Evolutionary conservation across 192 early-diverging fungal genomes (phyloP).

Genomic region (Mycoemilia scoparia): DNA sequence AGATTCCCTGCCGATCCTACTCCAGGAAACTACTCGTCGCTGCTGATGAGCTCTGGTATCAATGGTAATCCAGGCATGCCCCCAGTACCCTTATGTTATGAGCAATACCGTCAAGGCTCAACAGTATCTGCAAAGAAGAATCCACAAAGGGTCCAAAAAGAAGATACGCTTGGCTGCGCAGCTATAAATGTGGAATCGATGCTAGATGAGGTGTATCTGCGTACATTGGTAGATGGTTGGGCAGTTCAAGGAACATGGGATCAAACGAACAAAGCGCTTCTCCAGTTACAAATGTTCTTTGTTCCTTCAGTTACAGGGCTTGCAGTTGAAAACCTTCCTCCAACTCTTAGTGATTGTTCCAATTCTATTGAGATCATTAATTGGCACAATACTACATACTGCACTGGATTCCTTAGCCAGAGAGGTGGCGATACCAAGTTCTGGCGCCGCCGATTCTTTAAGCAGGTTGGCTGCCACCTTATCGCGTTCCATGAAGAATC

Average conservation of each 20-base stretch:
- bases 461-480: constrained; percentile 27
- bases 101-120: too few relatives aligned
- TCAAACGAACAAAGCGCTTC: constrained; percentile 19
- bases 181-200: constrained; percentile 28
- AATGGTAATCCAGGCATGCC: too few relatives aligned
- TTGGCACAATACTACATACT: constrained; percentile 31
- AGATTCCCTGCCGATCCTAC: too few relatives aligned
- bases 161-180: constrained; percentile 31
- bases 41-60: too few relatives aligned
- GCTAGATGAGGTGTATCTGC: constrained; percentile 26
- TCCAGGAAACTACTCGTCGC: too few relatives aligned
- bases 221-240: constrained; percentile 27
- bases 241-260: constrained; percentile 31
- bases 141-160: too few relatives aligned
- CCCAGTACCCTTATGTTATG: too few relatives aligned
- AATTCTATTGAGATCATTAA: constrained; percentile 29
- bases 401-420: constrained; percentile 31
- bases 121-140: too few relatives aligned
- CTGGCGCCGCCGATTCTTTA: constrained; percentile 33
- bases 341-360: constrained; percentile 26
- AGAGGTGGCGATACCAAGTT: constrained; percentile 30
- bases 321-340: constrained; percentile 27
- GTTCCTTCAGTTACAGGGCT: constrained; percentile 28
- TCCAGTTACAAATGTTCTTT: constrained; percentile 32
- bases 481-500: constrained; percentile 33